These are phyloP conservation scores for Torulaspora microellipsoides DNA, from an alignment of 805 yeast species.

Conservation along the genomic window DNA sequence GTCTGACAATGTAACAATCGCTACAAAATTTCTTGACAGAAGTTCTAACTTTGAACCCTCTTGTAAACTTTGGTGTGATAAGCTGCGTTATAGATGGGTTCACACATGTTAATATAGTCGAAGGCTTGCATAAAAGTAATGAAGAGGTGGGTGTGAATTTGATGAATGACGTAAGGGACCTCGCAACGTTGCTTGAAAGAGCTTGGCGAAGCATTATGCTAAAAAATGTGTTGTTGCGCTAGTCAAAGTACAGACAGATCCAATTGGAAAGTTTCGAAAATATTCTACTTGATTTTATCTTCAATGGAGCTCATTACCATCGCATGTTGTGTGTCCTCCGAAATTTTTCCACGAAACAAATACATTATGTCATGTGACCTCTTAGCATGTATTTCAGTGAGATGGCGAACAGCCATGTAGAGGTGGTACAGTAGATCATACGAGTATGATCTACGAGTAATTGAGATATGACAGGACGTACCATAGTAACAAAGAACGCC, in stretches of 20 bases:
- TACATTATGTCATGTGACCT: no score
- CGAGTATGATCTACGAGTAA: no score
- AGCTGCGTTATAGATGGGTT: neutral
- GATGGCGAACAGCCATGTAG: no score
- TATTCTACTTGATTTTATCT: neutral
- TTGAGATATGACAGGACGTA: conserved; percentile 10
- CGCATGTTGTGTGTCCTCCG: no score
- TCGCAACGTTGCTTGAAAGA: conserved; percentile 2
- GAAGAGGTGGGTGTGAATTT: conserved; percentile 6
- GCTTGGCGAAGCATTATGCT: conserved; percentile 11
- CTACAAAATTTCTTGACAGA: conserved; percentile 91
- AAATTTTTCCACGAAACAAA: no score
- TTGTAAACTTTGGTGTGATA: conserved; percentile 32
- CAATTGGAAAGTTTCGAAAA: neutral
- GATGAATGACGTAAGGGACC: conserved; percentile 2
- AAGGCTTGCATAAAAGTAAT: conserved; percentile 4
- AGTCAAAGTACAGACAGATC: neutral
- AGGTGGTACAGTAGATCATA: no score
- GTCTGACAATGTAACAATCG: conserved; percentile 86
- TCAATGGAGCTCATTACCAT: neutral
- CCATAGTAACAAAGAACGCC: conserved; percentile 20
- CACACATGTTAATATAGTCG: neutral
- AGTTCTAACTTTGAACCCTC: conserved; percentile 88
- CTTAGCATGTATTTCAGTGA: no score
- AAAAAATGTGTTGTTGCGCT: neutral